Evolutionary conservation across 192 early-diverging fungal genomes (phyloP).

Genomic region (Umbelopsis sp.): DNA sequence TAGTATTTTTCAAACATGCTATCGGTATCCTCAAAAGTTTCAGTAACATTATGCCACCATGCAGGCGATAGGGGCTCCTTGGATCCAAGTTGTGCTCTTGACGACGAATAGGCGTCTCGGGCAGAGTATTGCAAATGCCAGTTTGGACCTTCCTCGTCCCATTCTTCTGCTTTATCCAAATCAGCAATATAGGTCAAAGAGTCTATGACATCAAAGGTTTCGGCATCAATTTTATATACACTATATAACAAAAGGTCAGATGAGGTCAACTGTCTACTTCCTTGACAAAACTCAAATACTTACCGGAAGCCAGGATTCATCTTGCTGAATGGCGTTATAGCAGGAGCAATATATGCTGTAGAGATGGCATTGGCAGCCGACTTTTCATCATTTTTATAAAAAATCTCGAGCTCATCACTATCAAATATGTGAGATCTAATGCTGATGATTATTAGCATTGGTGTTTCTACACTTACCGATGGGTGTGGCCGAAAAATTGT

Average conservation of each 20-base stretch:
- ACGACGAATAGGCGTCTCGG: constrained; percentile 40
- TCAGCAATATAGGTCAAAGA: constrained; percentile 57
- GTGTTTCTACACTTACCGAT: constrained; percentile 29
- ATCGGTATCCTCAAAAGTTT: constrained; percentile 40
- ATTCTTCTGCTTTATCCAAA: constrained; percentile 43
- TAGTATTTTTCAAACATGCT: constrained; percentile 48
- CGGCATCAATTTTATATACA: constrained; percentile 57
- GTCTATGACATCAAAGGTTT: constrained; percentile 58
- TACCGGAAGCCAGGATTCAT: constrained; percentile 59
- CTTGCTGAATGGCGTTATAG: constrained; percentile 53
- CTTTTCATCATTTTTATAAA: constrained; percentile 43
- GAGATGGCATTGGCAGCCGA: constrained; percentile 45
- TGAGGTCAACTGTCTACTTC: background rate
- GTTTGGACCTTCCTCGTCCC: constrained; percentile 42
- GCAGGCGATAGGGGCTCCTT: constrained; percentile 38
- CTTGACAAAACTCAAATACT: background rate
- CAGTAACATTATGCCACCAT: constrained; percentile 61
- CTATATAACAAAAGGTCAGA: constrained; percentile 20
- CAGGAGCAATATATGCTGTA: constrained; percentile 53
- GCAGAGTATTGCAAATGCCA: constrained; percentile 62
- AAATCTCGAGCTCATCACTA: constrained; percentile 56
- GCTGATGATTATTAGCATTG: background rate
- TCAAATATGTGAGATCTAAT: background rate
- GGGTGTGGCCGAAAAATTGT: constrained; percentile 62
- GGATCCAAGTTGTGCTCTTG: constrained; percentile 20